These are phyloP conservation scores for Candida gigantensis DNA, from an alignment of 1,139 yeast species.

Conservation along the genomic window DNA sequence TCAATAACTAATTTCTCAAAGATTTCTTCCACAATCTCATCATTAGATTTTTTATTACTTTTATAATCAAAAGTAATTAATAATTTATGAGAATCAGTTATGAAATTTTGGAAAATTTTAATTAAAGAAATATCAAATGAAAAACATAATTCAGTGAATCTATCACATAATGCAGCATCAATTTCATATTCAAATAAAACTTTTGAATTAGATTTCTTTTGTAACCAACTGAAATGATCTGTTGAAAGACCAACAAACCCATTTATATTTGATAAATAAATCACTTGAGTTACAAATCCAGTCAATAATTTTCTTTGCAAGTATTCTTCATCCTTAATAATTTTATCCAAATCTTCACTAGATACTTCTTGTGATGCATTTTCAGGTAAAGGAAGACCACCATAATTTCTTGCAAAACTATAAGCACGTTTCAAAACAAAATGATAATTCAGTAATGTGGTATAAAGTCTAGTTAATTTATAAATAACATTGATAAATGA, in stretches of 20 bases:
- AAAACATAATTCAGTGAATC: conserved; percentile 54
- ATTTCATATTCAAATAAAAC: conserved; percentile 17
- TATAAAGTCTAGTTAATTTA: conserved; percentile 28
- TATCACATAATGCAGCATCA: conserved; percentile 28
- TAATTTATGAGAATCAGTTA: conserved; percentile 27
- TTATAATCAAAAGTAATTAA: conserved; percentile 25
- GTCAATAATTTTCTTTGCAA: conserved; percentile 48
- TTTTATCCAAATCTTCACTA: conserved; percentile 38
- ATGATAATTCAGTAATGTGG: conserved; percentile 21
- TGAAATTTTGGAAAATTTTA: conserved; percentile 35
- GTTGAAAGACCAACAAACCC: conserved; percentile 25
- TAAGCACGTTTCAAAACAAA: conserved; percentile 63
- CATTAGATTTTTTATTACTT: conserved; percentile 19
- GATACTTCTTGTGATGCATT: conserved; percentile 23
- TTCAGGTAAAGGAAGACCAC: conserved; percentile 46
- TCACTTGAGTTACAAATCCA: conserved; percentile 45
- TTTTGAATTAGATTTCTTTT: conserved; percentile 15
- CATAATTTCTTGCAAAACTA: conserved; percentile 66
- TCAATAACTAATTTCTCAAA: conserved; percentile 39
- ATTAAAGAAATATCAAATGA: conserved; percentile 65
- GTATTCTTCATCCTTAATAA: conserved; percentile 54
- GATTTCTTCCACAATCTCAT: conserved; percentile 28
- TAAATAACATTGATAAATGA: conserved; percentile 54
- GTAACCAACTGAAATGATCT: conserved; percentile 25
- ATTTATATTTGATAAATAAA: conserved; percentile 38